Base-by-base conservation (phyloP, 1,139 yeast genomes). In the Hyphopichia fennica region DNA sequence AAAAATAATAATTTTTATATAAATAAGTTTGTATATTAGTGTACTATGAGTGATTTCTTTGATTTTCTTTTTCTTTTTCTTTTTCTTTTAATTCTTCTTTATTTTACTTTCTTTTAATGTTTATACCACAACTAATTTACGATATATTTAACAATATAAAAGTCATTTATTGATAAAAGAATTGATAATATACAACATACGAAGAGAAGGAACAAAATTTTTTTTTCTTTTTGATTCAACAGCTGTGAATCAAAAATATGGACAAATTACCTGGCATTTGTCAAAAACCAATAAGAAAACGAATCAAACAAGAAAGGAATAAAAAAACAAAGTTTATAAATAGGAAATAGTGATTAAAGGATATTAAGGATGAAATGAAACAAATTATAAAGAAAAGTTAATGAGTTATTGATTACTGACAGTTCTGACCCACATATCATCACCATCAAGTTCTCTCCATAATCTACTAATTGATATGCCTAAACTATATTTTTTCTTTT, bases 381-480 rank as follows among this genome's bases (percentile, higher is more conserved):
- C 4, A 30, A 29, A 15, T 29, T 6, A 29, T 6, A 20, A 20
- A 20, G 8, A 20, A 20, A 20, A 20, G 9, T 20, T 4, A 14
- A 20, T 25, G 15, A 25, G 28, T 19, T 35, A 32, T 10, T 23
- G 27, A 16, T 38, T 38, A 25, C 40, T 32, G 16, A 33, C 41
- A 19, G 23, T 57, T 40, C 74, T 60, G 28, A 72, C 76, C 78
- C 78, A 73, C 41, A 72, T 65, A 40, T 70, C 74, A 27, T 27
- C 33, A 48, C 67, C 68, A 42, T 69, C 75, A 42, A 62, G 63
- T 28, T 59, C 73, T 41, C 78, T 57, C 77, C 76, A 70, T 48
- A 72, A 58, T 41, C 78, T 62, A 49, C 76, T 70, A 35, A 73
- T 66, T 29, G 70, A 60, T 29, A 72, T 70, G 0, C 79, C 79